These are phyloP conservation scores for Sphagnum tenellum DNA, from an alignment of 225 moss, liverwort and hornwort species.

Conservation along the genomic window DNA sequence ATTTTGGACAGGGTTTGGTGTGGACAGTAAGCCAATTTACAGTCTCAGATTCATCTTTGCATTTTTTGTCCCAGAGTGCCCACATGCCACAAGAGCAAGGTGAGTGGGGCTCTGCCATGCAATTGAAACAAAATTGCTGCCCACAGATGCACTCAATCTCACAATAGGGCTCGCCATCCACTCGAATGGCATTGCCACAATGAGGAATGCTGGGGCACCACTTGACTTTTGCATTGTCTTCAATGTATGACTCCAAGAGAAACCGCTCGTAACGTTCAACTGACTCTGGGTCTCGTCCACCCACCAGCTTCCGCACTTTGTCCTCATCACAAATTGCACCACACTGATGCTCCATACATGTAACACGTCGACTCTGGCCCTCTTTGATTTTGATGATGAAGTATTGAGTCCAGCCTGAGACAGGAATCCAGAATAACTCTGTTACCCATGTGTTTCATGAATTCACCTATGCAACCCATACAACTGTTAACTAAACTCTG, in stretches of 20 bases:
- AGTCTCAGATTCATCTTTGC: slow-evolving; percentile 95
- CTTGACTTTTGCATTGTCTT: slow-evolving; percentile 99
- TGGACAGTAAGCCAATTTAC: slow-evolving; percentile 93
- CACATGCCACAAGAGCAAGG: slow-evolving; percentile 99
- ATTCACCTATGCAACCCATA: too few species aligned
- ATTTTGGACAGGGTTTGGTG: slow-evolving; percentile 97
- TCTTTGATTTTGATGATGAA: slow-evolving; percentile 97
- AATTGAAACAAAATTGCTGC: slow-evolving; percentile 97
- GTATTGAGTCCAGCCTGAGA: slow-evolving; percentile 88
- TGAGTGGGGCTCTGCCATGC: slow-evolving; percentile 96
- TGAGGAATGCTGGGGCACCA: slow-evolving; percentile 98
- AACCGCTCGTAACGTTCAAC: slow-evolving; percentile 87
- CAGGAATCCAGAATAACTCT: not conserved
- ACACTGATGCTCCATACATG: slow-evolving; percentile 93
- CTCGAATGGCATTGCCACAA: slow-evolving; percentile 93
- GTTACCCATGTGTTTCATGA: too few species aligned
- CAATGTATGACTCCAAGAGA: slow-evolving; percentile 95
- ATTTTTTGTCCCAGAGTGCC: slow-evolving; percentile 97
- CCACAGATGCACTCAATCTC: slow-evolving; percentile 94
- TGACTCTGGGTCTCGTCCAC: slow-evolving; percentile 59
- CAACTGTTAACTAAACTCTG: too few species aligned
- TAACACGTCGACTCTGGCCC: slow-evolving; percentile 90
- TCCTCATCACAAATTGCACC: slow-evolving; percentile 96
- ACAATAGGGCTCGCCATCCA: slow-evolving; percentile 85
- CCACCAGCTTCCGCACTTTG: slow-evolving; percentile 86